Conservation (phyloP, 495 filamentous ascomycete genomes). For the Daldinia decipiens region DNA sequence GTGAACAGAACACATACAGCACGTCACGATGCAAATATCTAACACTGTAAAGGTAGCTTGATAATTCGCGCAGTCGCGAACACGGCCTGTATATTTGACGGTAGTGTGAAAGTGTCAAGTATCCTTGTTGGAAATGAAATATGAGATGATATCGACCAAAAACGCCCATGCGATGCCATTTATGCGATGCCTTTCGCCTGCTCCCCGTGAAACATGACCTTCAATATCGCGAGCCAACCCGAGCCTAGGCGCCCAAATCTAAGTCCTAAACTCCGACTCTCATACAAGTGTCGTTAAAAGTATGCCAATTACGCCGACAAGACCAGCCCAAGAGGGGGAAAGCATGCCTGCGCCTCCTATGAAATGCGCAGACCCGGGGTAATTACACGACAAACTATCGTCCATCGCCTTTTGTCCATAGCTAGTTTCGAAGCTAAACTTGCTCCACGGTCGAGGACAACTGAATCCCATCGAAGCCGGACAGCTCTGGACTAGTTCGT, state of each 20-base stretch:
- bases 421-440: constrained; percentile 65
- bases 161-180: constrained; percentile 38
- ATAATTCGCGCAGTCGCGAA: constrained; percentile 9
- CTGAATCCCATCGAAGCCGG: constrained; percentile 79
- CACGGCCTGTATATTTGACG: constrained; percentile 4
- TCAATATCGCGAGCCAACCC: constrained; percentile 12
- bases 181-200: constrained; percentile 15
- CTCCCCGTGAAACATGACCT: constrained; percentile 21
- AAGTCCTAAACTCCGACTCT: constrained; percentile 5
- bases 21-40: background rate
- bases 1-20: constrained; percentile 9
- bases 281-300: constrained; percentile 15
- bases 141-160: constrained; percentile 22
- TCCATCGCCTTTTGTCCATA: constrained; percentile 64
- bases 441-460: constrained; percentile 69
- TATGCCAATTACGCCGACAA: constrained; percentile 28
- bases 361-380: constrained; percentile 56
- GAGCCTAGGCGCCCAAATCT: constrained; percentile 20
- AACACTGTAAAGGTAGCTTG: constrained; percentile 9
- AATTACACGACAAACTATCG: constrained; percentile 54
- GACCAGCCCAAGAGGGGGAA: constrained; percentile 31
- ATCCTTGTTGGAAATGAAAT: constrained; percentile 20
- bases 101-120: background rate
- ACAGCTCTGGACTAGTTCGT: constrained; percentile 82
- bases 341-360: constrained; percentile 37